Base-by-base conservation (phyloP, 2,329 filamentous ascomycete species). In the Paecilomyces dactylethromorphus region DNA sequence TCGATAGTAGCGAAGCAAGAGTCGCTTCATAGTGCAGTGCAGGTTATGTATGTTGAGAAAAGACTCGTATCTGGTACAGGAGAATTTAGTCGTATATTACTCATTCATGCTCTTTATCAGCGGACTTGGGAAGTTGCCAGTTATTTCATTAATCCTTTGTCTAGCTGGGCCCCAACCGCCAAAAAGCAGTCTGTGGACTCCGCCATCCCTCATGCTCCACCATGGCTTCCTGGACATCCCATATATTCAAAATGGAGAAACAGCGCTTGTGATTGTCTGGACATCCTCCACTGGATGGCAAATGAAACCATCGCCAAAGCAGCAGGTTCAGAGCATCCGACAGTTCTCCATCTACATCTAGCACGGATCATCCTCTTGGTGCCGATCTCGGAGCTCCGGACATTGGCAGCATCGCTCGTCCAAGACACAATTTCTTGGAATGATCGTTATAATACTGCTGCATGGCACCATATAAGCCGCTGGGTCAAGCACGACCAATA, bases 211-310 rank as follows among this genome's bases (percentile, higher is more conserved):
- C 68, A 63, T 3, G 70, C 68, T 33, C 71, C 69, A 56, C 69
- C 79, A 7, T 82, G 79, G 79, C 73, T 81, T 15, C 81, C 81
- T 4, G 70, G 74, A 2, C 78, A 79, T 22, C 73, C 75, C 1
- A 73, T 76, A 2, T 82, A 78, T 62, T 76, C 77, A 0, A 80
- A 79, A 57, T 77, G 74, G 75, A 72, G 75, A 32, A 77, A 77
- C 61, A 75, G 72, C 56, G 72, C 74, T 11, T 77, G 74, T 32
- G 75, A 77, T 58, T 76, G 74, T 54, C 64, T 86, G 2, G 83
- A 86, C 58, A 77, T 84, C 1, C 72, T 86, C 1, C 82, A 86
- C 63, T 85, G 83, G 83, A 76, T 78, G 18, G 83, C 83, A 2
- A 84, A 84, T 61, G 79, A 76, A 50, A 77, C 76, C 0, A 78